Percentiles rank a stretch among this genome's conserved stretches.
These are phyloP conservation scores for Lasiosphaeriaceae sp. DNA, from an alignment of 495 filamentous ascomycete genomes.

Conservation along the genomic window DNA sequence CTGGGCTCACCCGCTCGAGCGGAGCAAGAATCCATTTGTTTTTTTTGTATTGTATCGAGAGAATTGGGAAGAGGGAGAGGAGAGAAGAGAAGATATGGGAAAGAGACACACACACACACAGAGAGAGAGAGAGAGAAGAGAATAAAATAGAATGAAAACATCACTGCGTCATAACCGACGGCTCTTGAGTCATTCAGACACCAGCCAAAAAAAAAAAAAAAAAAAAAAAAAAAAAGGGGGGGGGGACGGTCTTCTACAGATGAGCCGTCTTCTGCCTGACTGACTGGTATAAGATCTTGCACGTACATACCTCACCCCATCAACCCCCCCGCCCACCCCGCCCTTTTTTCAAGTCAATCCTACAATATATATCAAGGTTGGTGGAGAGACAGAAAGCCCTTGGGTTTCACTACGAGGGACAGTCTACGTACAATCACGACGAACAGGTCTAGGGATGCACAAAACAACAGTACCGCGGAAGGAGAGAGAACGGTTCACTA, in stretches of 20 bases:
- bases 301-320: too few relatives aligned
- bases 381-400: slow-evolving; percentile 1
- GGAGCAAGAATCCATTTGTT: not conserved
- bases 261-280: slow-evolving; percentile 24
- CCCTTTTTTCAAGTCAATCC: slow-evolving; percentile 5
- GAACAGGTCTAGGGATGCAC: too few relatives aligned
- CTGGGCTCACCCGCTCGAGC: slow-evolving; percentile 6
- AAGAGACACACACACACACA: not conserved
- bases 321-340: slow-evolving; percentile 10
- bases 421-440: too few relatives aligned
- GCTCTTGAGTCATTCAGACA: too few relatives aligned
- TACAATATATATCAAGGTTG: slow-evolving; percentile 11
- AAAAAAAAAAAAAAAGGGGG: not conserved
- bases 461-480: too few relatives aligned
- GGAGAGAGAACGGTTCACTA: too few relatives aligned
- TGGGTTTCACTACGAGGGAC: slow-evolving; percentile 14
- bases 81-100: not conserved
- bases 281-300: slow-evolving; percentile 25
- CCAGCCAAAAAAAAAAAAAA: not conserved
- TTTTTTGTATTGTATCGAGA: not conserved
- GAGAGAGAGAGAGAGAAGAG: too few relatives aligned
- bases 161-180: too few relatives aligned
- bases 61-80: not conserved
- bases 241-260: not conserved
- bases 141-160: too few relatives aligned